Percentiles rank a stretch among this genome's conserved stretches.
These are phyloP conservation scores for Teratosphaeria pseudoeucalypti DNA, from an alignment of 2,329 filamentous ascomycete species.

Conservation along the genomic window DNA sequence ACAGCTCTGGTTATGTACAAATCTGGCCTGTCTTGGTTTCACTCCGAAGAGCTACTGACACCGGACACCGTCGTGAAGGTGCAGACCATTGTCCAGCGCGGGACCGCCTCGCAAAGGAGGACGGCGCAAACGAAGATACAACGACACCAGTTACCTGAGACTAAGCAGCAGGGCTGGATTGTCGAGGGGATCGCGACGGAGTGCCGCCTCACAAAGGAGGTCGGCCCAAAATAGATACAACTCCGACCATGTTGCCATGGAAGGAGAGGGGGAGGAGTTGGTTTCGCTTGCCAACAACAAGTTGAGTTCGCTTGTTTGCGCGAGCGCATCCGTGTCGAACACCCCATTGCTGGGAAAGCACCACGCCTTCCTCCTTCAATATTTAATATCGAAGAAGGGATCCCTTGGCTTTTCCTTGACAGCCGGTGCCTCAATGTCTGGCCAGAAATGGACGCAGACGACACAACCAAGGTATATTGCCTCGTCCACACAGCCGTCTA, in stretches of 20 bases:
- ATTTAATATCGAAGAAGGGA: neutral
- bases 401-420: neutral
- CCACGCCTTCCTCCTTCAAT: neutral
- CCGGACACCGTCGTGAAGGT: neutral
- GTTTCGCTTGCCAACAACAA: neutral
- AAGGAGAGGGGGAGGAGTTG: neutral
- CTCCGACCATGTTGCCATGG: neutral
- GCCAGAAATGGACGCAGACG: neutral
- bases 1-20: neutral
- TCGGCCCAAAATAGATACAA: too few relatives aligned
- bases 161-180: too few relatives aligned
- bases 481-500: neutral
- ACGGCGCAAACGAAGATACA: neutral
- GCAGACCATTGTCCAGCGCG: neutral
- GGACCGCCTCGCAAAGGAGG: neutral
- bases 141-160: neutral
- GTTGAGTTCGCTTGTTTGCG: neutral
- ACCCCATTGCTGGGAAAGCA: neutral
- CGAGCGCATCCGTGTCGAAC: neutral
- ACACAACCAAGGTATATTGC: neutral
- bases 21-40: neutral
- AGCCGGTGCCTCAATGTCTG: neutral
- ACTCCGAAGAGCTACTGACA: neutral
- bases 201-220: too few relatives aligned
- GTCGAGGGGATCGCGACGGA: too few relatives aligned